phyloP scores from a whole-genome alignment of 805 yeast species.

The Schwanniomyces vanrijiae region DNA sequence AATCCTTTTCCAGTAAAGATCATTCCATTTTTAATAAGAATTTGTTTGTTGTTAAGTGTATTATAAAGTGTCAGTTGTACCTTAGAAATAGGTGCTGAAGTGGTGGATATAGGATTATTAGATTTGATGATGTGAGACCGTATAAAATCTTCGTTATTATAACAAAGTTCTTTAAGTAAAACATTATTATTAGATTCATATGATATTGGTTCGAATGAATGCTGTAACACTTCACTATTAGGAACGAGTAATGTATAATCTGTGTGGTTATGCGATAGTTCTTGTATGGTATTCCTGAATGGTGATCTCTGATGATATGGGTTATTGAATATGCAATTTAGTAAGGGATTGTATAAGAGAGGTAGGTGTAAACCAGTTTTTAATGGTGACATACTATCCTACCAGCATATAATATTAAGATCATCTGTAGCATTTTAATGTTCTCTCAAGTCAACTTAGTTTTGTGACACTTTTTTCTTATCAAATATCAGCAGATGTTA shows the following conservation, averaged over 20 bases:
- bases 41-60: slow-evolving; percentile 57
- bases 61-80: slow-evolving; percentile 44
- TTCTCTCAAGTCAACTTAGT: neutral
- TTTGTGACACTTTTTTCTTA: neutral
- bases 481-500: too few species aligned
- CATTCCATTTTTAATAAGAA: slow-evolving; percentile 54
- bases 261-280: slow-evolving; percentile 43
- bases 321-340: slow-evolving; percentile 67
- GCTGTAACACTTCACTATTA: slow-evolving; percentile 45
- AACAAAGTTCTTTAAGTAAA: slow-evolving; percentile 52
- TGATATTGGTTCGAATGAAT: slow-evolving; percentile 27
- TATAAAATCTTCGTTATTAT: slow-evolving; percentile 54
- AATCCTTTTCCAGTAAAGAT: slow-evolving; percentile 62
- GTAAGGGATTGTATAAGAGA: slow-evolving; percentile 57
- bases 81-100: slow-evolving; percentile 25
- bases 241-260: slow-evolving; percentile 69
- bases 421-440: neutral
- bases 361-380: slow-evolving; percentile 44
- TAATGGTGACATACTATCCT: slow-evolving; percentile 7
- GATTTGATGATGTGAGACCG: slow-evolving; percentile 58
- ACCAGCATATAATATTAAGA: neutral
- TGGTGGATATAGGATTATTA: slow-evolving; percentile 21
- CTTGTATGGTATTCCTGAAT: slow-evolving; percentile 45
- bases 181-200: slow-evolving; percentile 19
- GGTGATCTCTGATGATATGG: slow-evolving; percentile 45